phyloP scores from a whole-genome alignment of 371 early-diverging fungal species.

The Syncephalastrum monosporum region DNA sequence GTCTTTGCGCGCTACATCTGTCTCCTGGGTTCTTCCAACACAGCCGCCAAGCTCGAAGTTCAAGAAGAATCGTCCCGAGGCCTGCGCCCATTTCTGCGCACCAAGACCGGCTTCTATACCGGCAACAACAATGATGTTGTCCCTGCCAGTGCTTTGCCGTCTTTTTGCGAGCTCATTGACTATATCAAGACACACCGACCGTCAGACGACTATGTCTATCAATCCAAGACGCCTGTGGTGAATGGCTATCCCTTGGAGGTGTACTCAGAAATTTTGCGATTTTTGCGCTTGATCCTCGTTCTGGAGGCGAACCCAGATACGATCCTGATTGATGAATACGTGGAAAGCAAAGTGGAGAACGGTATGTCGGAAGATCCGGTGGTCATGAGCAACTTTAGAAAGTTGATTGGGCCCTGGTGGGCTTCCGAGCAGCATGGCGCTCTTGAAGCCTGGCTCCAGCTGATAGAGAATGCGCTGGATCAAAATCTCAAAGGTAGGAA shows the following conservation, averaged over 20 bases:
- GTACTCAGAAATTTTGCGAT: conserved; percentile 53
- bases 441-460: conserved; percentile 44
- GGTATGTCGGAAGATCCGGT: conserved; percentile 49
- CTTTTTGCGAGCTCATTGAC: conserved; percentile 45
- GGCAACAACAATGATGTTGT: conserved; percentile 24
- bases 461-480: conserved; percentile 58
- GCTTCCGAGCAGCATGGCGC: conserved; percentile 16
- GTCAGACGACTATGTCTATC: conserved; percentile 24
- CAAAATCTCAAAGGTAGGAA: conserved; percentile 34
- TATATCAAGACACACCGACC: conserved; percentile 40
- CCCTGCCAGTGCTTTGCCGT: conserved; percentile 43
- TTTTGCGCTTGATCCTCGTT: conserved; percentile 57
- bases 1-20: conserved; percentile 75
- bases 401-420: conserved; percentile 46
- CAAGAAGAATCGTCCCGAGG: conserved; percentile 69
- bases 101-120: conserved; percentile 20
- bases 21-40: conserved; percentile 59
- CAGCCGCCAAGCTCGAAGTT: conserved; percentile 75
- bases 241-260: conserved; percentile 59
- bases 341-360: conserved; percentile 52
- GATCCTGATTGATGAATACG: conserved; percentile 53
- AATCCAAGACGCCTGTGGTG: conserved; percentile 39
- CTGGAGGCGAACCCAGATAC: conserved; percentile 52
- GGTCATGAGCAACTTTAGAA: conserved; percentile 39
- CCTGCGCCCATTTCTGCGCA: conserved; percentile 40